These are phyloP conservation scores for Didymella exigua DNA, from an alignment of 2,329 filamentous ascomycete genomes.

Conservation along the genomic window DNA sequence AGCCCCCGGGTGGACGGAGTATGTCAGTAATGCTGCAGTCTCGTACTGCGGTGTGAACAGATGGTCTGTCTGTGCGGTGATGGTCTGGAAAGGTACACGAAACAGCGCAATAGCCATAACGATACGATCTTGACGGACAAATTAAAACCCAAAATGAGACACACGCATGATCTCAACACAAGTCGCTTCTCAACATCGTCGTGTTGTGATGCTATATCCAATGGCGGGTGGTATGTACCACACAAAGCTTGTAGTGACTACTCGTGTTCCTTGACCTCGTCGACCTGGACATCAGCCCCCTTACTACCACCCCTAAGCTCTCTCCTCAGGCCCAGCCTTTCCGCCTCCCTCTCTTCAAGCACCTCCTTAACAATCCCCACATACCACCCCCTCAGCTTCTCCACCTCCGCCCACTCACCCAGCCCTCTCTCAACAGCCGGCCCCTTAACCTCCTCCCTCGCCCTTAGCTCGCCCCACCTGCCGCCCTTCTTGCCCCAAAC, in stretches of 20 bases:
- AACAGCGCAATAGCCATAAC: conserved; percentile 17
- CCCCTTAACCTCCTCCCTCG: conserved; percentile 53
- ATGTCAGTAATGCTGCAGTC: conserved; percentile 3
- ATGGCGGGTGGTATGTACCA: neutral
- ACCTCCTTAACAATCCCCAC: conserved; percentile 17
- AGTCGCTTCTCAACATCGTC: neutral
- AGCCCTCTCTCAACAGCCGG: conserved; percentile 54
- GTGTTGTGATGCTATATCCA: neutral
- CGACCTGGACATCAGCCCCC: neutral
- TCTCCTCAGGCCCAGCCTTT: neutral
- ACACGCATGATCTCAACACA: conserved; percentile 30
- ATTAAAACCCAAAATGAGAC: conserved; percentile 28
- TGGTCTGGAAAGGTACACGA: neutral
- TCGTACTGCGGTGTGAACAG: neutral
- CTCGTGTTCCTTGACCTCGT: neutral
- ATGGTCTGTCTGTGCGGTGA: neutral
- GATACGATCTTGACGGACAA: conserved; percentile 26
- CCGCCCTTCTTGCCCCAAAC: conserved; percentile 36
- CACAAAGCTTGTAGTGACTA: neutral
- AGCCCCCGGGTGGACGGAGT: neutral
- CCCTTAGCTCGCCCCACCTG: conserved; percentile 35
- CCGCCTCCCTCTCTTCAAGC: conserved; percentile 20
- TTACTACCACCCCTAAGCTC: neutral
- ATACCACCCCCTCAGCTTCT: conserved; percentile 51
- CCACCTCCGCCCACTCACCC: conserved; percentile 52